Base-by-base conservation (phyloP, 805 yeast species). In the Ogataea angusta region DNA sequence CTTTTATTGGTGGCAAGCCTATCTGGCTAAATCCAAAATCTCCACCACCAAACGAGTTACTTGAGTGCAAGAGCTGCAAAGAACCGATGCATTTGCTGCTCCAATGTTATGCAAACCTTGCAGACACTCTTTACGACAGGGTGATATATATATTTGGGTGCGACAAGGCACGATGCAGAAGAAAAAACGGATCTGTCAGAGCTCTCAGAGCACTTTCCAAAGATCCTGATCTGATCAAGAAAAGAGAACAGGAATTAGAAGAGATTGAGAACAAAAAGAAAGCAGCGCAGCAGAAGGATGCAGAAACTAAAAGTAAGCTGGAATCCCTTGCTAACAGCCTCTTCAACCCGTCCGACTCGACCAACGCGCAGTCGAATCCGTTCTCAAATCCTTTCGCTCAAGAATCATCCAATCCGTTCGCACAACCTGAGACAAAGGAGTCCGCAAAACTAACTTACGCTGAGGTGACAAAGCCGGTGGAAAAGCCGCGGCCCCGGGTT, bases 101-200 rank as follows among this genome's bases (percentile, higher is more conserved):
- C 1, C 98, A 93, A 59, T 83, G 91, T 2, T 83, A 74, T 62
- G 83, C 95, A 0, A 95, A 95, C 1, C 62, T 90, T 30, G 86
- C 80, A 24, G 74, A 74, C 25, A 70, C 81, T 9, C 68, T 78
- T 30, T 88, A 90, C 56, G 96, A 87, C 53, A 75, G 99, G 45
- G 80, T 79, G 3, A 62, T 93, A 13, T 93, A 91, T 55, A 72
- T 93, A 0, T 85, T 91, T 58, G 78, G 80, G 2, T 93, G 99
- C 63, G 56, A 67, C 13, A 73, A 76, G 31, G 66, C 76, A 16
- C 51, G 63, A 0, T 93, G 99, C 60, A 73, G 83, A 32, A 71
- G 86, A 47, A 75, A 76, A 50, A 69, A 73, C 3, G 95, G 95
- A 5, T 69, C 85, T 1, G 68, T 89, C 2, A 76, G 84, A 49